phyloP scores from a whole-genome alignment of 345 rosid genomes.

The Syzygium aromaticum region DNA sequence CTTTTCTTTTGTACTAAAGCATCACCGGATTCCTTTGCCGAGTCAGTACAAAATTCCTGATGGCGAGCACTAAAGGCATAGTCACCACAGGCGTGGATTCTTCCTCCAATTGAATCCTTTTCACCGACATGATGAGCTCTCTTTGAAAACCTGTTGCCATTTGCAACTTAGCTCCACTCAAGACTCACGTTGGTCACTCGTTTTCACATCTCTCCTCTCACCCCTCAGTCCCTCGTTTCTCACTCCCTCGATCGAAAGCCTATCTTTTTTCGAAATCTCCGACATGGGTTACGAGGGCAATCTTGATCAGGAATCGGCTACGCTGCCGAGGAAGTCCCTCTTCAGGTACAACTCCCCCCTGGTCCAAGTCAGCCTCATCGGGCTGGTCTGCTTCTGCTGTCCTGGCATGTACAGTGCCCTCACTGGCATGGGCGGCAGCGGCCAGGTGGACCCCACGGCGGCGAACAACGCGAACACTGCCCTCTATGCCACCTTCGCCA shows the following conservation, averaged over 20 bases:
- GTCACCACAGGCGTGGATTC: not conserved
- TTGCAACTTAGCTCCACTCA: not conserved
- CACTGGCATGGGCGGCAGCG: slow-evolving; percentile 96
- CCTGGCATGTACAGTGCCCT: slow-evolving; percentile 95
- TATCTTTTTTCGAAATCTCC: not conserved
- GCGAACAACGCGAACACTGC: slow-evolving; percentile 78
- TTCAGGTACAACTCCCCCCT: slow-evolving; percentile 72
- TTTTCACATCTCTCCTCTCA: not conserved
- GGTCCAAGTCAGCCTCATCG: slow-evolving; percentile 59
- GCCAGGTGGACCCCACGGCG: slow-evolving; percentile 72
- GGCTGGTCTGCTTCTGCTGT: slow-evolving; percentile 88
- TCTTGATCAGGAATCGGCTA: slow-evolving; percentile 10
- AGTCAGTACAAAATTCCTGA: not conserved
- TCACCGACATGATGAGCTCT: not conserved
- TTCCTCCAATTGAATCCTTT: not conserved
- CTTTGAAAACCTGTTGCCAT: not conserved
- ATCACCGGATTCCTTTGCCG: not conserved
- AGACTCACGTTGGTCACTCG: not conserved
- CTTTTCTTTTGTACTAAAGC: not conserved
- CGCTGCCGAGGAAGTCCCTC: slow-evolving; percentile 3
- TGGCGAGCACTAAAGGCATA: not conserved
- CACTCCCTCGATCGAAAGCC: not conserved
- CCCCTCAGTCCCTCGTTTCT: not conserved
- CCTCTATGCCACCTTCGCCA: slow-evolving; percentile 49
- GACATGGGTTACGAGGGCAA: slow-evolving; percentile 1